Base-by-base conservation (phyloP, 1,139 yeast genomes). In the Zygotorulaspora mrakii region DNA sequence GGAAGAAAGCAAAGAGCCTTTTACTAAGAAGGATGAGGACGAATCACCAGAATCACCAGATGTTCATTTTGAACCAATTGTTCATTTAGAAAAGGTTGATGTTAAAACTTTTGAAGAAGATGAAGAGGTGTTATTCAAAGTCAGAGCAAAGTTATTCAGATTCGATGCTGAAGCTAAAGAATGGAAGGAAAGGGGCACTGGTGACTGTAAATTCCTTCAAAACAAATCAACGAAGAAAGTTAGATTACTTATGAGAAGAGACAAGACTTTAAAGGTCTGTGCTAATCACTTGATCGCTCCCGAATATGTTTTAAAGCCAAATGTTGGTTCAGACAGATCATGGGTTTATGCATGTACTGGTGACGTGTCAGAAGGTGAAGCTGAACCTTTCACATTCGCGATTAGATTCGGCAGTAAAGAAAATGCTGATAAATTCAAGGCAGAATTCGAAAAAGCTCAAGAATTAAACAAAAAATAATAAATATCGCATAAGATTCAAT, bases 131-230 rank as follows among this genome's bases (percentile, higher is more conserved):
- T 66, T 84, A 53, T 84, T 72, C 71, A 91, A 91, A 65, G 88
- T 82, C 41, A 76, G 98, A 65, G 97, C 99, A 55, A 94, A 91
- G 70, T 75, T 91, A 63, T 91, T 91, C 75, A 82, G 88, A 68
- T 91, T 82, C 73, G 85, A 82, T 61, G 74, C 73, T 47, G 88
- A 82, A 49, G 64, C 81, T 44, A 85, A 86, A 62, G 98, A 91
- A 70, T 91, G 99, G 98, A 91, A 94, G 69, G 99, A 94, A 74
- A 85, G 98, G 73, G 98, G 98, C 55, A 88, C 96, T 32, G 99
- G 98, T 58, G 98, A 91, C 62, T 96, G 89, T 58, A 87, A 89
- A 70, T 87, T 91, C 68, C 78, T 91, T 65, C 77, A 91, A 71
- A 96, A 89, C 72, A 87, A 86, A 69, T 70, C 70, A 47, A 71